Evolutionary conservation across 2,329 filamentous ascomycete genomes (phyloP), one percentile per base, ranked within the genome.

Genomic region (Sclerotinia glacialis): DNA sequence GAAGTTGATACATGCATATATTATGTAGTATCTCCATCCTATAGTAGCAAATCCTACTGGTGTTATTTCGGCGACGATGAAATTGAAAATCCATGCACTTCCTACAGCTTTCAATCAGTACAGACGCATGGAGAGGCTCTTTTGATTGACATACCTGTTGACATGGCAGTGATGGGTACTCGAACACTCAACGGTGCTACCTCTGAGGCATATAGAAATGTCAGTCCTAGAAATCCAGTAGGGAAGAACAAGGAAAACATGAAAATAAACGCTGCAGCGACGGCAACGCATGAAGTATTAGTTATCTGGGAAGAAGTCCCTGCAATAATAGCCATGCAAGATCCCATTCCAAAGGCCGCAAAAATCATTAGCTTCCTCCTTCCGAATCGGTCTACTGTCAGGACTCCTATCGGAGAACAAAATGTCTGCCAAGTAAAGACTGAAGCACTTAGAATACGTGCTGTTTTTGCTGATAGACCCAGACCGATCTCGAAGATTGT

Each of bases 321-420:
- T 1, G 77, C 75, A 11, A 86, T 79, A 47, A 91, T 81, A 1
- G 85, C 83, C 89, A 92, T 91, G 55, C 85, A 87, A 2, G 81
- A 74, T 28, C 85, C 85, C 80, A 88, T 87, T 0, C 86, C 86
- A 40, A 83, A 78, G 0, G 86, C 85, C 60, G 89, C 89, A 69
- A 91, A 85, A 23, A 92, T 78, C 88, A 93, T 92, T 68, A 92
- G 83, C 73, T 85, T 84, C 23, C 89, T 83, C 37, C 90, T 86
- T 14, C 88, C 88, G 4, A 88, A 84, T 1, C 84, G 83, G 76
- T 83, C 81, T 62, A 83, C 81, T 2, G 78, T 75, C 21, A 77
- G 76, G 5, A 80, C 70, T 1, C 78, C 78, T 9, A 80, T 72
- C 40, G 76, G 77, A 14, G 58, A 66, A 49, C 52, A 55, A 37